phyloP scores from a whole-genome alignment of 2,329 filamentous ascomycete species.

The Beauveria caledonica region DNA sequence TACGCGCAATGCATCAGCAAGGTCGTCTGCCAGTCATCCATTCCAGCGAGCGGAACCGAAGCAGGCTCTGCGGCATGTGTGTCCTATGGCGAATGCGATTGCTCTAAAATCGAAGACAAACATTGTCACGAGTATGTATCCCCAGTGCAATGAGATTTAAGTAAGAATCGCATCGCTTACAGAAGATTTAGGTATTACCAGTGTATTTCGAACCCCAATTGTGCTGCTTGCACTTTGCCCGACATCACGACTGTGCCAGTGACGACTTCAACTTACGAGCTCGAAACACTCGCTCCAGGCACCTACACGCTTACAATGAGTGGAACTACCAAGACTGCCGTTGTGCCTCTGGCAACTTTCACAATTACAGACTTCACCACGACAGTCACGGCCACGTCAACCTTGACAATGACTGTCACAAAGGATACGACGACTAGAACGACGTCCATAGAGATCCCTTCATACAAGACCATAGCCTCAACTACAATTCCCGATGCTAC shows the following conservation, averaged over 20 bases:
- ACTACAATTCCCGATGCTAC: neutral
- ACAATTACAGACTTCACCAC: neutral
- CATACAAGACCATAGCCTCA: neutral
- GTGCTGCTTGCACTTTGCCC: neutral
- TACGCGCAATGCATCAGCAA: constrained; percentile 2
- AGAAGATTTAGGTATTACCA: neutral
- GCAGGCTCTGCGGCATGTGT: constrained; percentile 13
- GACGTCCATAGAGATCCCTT: neutral
- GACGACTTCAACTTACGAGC: neutral
- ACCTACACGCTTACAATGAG: neutral
- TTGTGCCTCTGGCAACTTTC: constrained; percentile 2
- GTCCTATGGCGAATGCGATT: constrained; percentile 21
- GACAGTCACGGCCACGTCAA: neutral
- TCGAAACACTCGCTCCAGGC: constrained; percentile 6
- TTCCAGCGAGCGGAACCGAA: neutral
- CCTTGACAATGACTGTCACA: neutral
- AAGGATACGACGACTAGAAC: neutral
- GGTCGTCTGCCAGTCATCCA: neutral
- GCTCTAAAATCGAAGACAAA: constrained; percentile 20
- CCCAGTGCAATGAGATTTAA: neutral
- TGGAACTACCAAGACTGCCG: neutral
- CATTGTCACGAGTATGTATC: constrained; percentile 20
- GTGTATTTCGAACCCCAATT: constrained; percentile 9
- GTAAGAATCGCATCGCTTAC: neutral
- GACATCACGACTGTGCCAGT: neutral